A percentile compares a stretch with the other conserved stretches of the same genome.
Evolutionary conservation across 768 basidiomycete species (phyloP).

Genomic region (Suillus placidus): DNA sequence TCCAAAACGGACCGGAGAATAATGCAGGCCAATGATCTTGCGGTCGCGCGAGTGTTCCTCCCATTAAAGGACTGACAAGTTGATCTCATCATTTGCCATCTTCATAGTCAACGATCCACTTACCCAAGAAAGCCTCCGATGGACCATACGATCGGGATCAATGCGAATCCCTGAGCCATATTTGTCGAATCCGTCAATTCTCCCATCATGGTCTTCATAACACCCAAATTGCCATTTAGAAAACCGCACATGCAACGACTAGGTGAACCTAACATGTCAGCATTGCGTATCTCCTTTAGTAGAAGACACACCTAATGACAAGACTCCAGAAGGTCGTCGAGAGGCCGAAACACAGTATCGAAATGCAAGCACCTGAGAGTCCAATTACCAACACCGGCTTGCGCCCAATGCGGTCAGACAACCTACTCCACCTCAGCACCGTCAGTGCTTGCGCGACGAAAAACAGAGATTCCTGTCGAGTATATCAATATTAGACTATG

Average conservation of each 20-base stretch:
- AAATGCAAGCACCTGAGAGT: constrained; percentile 50
- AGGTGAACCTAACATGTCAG: not conserved
- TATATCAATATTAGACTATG: not conserved
- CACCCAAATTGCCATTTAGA: constrained; percentile 46
- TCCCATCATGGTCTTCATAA: constrained; percentile 72
- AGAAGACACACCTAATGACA: constrained; percentile 50
- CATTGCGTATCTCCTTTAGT: not conserved
- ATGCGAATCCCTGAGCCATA: constrained; percentile 38
- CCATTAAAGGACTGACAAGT: constrained; percentile 61
- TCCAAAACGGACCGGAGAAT: constrained; percentile 46
- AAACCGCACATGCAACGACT: constrained; percentile 40
- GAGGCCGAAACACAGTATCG: constrained; percentile 63
- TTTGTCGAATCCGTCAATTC: constrained; percentile 52
- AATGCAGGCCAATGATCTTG: constrained; percentile 53
- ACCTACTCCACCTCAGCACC: constrained; percentile 63
- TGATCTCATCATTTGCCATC: not conserved
- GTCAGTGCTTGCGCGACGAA: constrained; percentile 59
- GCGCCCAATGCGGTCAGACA: constrained; percentile 63
- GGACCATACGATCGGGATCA: constrained; percentile 32
- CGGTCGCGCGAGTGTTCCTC: constrained; percentile 57
- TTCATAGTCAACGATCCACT: constrained; percentile 6
- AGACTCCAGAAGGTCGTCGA: constrained; percentile 56
- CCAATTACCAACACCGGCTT: constrained; percentile 62
- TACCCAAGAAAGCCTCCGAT: constrained; percentile 40
- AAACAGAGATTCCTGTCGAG: constrained; percentile 59